phyloP scores from a whole-genome alignment of 345 rosid species.

The thale cress (Arabidopsis thaliana) region TAIR10.1 NC_003074.8:4718501-4719000 shows the following conservation, averaged over 20 bases:
- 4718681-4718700: slow-evolving; percentile 22
- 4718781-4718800: slow-evolving; percentile 55
- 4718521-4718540: slow-evolving; percentile 78
- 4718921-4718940: slow-evolving; percentile 1
- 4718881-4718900: background rate
- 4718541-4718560: slow-evolving; percentile 99
- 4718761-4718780: slow-evolving; percentile 65
- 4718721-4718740: slow-evolving; percentile 91
- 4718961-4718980: background rate
- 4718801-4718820: slow-evolving; percentile 4
- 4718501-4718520: slow-evolving; percentile 62
- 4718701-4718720: slow-evolving; percentile 93
- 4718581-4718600: slow-evolving; percentile 91
- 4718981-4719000: slow-evolving; percentile 15
- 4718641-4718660: background rate
- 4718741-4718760: slow-evolving; percentile 75
- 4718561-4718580: slow-evolving; percentile 95
- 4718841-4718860: background rate
- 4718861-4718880: slow-evolving; percentile 14
- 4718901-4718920: slow-evolving; percentile 22
- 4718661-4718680: background rate
- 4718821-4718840: slow-evolving; percentile 23
- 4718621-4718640: slow-evolving; percentile 11
- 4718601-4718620: slow-evolving; percentile 56
- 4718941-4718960: slow-evolving; percentile 7